phyloP scores from a whole-genome alignment of 306 rosid genomes.

The Cicer cuneatum region DNA sequence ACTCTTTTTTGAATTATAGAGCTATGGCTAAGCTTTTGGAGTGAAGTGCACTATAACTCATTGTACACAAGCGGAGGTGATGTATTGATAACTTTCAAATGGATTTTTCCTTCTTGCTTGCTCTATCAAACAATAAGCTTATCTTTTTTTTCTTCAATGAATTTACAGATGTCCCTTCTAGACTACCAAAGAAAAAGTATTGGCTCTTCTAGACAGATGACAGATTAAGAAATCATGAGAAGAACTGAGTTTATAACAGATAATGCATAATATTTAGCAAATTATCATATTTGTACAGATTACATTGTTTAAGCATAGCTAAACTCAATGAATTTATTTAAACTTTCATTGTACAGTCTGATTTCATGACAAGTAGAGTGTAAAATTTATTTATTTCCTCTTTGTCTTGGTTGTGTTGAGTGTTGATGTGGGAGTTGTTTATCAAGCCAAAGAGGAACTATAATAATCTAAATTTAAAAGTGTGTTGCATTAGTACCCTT shows the following conservation, averaged over 20 bases:
- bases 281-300: slow-evolving; percentile 32
- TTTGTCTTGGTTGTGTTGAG: not conserved
- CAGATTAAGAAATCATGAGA: slow-evolving; percentile 32
- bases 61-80: slow-evolving; percentile 78
- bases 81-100: slow-evolving; percentile 23
- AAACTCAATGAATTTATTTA: slow-evolving; percentile 15
- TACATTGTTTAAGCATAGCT: slow-evolving; percentile 10
- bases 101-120: not conserved
- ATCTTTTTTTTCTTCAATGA: slow-evolving; percentile 20
- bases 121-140: slow-evolving; percentile 24
- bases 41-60: slow-evolving; percentile 98
- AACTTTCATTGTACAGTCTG: slow-evolving; percentile 30
- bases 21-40: slow-evolving; percentile 99
- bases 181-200: slow-evolving; percentile 66
- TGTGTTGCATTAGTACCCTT: too few relatives aligned
- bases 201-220: slow-evolving; percentile 80
- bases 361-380: slow-evolving; percentile 21
- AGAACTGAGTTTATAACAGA: slow-evolving; percentile 2
- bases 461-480: not conserved
- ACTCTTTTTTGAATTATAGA: slow-evolving; percentile 50
- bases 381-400: slow-evolving; percentile 1
- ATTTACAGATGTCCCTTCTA: slow-evolving; percentile 84
- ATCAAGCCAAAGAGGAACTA: not conserved
- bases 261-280: slow-evolving; percentile 21
- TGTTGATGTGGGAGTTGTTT: not conserved